Base-by-base conservation (phyloP, 768 basidiomycete genomes). In the Lentinula sp. region DNA sequence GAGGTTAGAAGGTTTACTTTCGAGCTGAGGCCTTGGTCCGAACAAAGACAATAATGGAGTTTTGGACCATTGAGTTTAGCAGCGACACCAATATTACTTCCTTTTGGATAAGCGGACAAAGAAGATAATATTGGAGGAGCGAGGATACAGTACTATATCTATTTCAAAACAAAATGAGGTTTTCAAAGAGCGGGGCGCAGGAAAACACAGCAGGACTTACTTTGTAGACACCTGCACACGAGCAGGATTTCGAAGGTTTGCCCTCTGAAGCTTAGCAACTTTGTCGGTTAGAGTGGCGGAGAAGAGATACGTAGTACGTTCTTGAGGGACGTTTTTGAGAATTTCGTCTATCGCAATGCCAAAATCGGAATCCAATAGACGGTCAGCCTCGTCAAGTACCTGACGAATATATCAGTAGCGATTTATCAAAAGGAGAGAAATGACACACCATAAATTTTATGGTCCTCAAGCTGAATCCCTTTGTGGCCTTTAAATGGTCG, bases 221-320 rank as follows among this genome's bases (percentile, higher is more conserved):
- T 86, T 87, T 64, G 79, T 75, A 16, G 82, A 82, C 0, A 86
- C 84, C 67, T 86, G 85, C 11, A 87, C 77, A 51, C 83, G 75
- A 32, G 84, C 81, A 10, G 86, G 86, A 62, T 85, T 84, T 31
- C 74, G 73, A 68, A 87, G 70, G 70, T 81, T 83, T n/a, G 86
- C 85, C 34, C 85, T 70, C 65, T 88, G 86, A 13, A 88, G 75
- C 67, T 86, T 86, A 31, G 81, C 84, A 10, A 88, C 85, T 65
- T 86, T 87, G 10, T 83, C 83, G 16, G 85, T 86, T 86, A 87
- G 86, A 10, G 86, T 87, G 1, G 86, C 86, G 0, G 85, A 86
- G 73, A 85, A 88, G 2, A 88, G 74, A 66, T 82, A 86, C 1
- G 86, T 88, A 54, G 80, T 80, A 5, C 86, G 73, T 63, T 87